Evolutionary conservation across 345 rosid genomes (phyloP), one percentile per base, ranked within the genome.

Genomic region (Noccaea caerulescens): DNA sequence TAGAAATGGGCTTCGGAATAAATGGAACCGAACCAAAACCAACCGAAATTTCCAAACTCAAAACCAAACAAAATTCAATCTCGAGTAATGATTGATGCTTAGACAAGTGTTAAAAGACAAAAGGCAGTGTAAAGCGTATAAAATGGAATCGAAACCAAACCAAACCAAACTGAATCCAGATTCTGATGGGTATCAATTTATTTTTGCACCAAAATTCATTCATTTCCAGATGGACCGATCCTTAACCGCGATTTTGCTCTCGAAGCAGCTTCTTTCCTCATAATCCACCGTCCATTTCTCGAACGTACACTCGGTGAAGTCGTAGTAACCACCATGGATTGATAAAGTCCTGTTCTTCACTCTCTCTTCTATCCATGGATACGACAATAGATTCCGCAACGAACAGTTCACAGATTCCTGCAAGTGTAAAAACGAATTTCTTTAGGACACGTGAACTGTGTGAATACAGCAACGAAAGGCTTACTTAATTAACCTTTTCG

Each of bases 201-300:
- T 25, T 25, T 25, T 25, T 25, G 27, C 27, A 34, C 10, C 25
- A 20, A 47, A 53, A 53, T 43, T 12, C 23, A 14, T 44, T 78
- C 68, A 88, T 77, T 82, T 62, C 97, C 97, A 91, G 36, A 81
- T 67, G 4, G 85, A 82, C 20, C 71, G 74, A 59, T 81, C 69
- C 73, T 82, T 86, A 9, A 86, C 80, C 6, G 80, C 79, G 37
- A 80, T 36, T 38, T 25, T 52, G n/a, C 78, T 66, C 58, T 58
- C 84, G 18, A 44, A 68, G 34, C 16, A 45, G 27, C 66, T 74
- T 46, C 82, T 80, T 67, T 68, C 81, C 25, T 78, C 16, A 66
- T 87, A 84, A 63, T 87, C 92, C 76, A 92, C 72, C 3, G 93
- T 86, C 98, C 96, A 92, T 81, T 86, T 92, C 89, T 89, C 92